Evolutionary conservation across 1,139 yeast genomes (phyloP), one percentile per base, ranked within the genome.

Genomic region (Suhomyces ambrosiae): DNA sequence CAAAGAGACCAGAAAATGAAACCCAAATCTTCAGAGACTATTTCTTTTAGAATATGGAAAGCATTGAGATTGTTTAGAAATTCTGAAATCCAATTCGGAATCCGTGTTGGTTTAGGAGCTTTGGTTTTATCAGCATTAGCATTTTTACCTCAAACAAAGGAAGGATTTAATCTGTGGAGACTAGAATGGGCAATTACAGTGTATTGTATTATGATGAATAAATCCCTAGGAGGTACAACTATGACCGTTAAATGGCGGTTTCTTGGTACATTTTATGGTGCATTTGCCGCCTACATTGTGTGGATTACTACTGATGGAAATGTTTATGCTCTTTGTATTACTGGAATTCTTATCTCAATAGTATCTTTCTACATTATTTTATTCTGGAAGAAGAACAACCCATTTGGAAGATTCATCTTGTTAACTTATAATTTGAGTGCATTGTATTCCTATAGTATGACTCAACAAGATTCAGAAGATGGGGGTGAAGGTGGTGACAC

Each of bases 101-200:
- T 86, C 15, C 65, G 92, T 34, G 95, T 86, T 7, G 95, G 90
- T 0, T 54, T 85, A 8, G 96, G 96, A 1, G 86, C 94, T 0
- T 71, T 84, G 30, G 63, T 75, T 5, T 60, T 86, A 30, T 81
- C 90, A 0, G 48, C 77, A 1, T 80, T 87, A 40, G 95, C 95
- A 3, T 86, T 80, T 53, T 53, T 78, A 26, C 81, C 82, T 1
- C 55, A 57, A 4, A 74, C 88, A 0, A 69, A 80, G 38, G 68
- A 69, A 5, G 47, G 59, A 0, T 87, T 86, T 50, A 72, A 66
- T 33, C 71, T 67, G 35, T 86, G 90, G 89, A 64, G 92, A 48
- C 82, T 86, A 11, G 96, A 87, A 57, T 87, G 96, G 96, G 83
- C 89, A 0, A 63, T 87, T 26, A 84, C 86, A 10, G 81, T 90